Conservation (phyloP, 2,329 filamentous ascomycete genomes). For the Aureobasidium sp. region DNA sequence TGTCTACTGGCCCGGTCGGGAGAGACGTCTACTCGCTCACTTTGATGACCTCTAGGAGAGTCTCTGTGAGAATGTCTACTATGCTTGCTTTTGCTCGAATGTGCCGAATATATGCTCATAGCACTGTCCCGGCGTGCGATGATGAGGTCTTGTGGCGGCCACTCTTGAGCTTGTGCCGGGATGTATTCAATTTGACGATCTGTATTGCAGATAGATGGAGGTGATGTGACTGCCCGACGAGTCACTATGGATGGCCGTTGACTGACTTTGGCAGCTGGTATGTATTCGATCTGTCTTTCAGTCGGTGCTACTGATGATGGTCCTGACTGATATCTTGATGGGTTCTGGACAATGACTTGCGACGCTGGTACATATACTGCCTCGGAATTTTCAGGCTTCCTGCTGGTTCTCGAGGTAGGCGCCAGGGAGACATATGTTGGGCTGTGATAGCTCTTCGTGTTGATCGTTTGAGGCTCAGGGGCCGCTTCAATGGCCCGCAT, state of each 20-base stretch:
- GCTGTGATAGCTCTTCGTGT: constrained; percentile 27
- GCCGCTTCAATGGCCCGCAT: constrained; percentile 33
- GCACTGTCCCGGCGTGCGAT: constrained; percentile 22
- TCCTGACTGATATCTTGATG: not conserved
- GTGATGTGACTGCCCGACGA: constrained; percentile 20
- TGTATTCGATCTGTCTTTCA: constrained; percentile 27
- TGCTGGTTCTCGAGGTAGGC: constrained; percentile 13
- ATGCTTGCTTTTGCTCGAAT: constrained; percentile 19
- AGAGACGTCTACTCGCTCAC: not conserved
- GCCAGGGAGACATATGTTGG: constrained; percentile 26
- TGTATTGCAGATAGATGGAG: constrained; percentile 24
- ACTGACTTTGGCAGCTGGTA: constrained; percentile 26
- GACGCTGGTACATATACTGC: not conserved
- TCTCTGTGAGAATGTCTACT: not conserved
- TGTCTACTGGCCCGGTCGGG: not conserved
- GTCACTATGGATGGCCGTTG: constrained; percentile 16
- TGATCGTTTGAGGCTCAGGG: constrained; percentile 9
- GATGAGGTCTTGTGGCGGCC: constrained; percentile 2
- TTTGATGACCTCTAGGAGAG: not conserved
- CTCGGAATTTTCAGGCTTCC: not conserved
- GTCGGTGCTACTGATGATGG: constrained; percentile 20
- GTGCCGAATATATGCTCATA: constrained; percentile 16
- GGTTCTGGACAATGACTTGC: not conserved
- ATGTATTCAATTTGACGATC: constrained; percentile 5
- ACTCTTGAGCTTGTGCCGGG: not conserved